phyloP scores from a whole-genome alignment of 2,329 filamentous ascomycete species.

The Claviceps citrina region DNA sequence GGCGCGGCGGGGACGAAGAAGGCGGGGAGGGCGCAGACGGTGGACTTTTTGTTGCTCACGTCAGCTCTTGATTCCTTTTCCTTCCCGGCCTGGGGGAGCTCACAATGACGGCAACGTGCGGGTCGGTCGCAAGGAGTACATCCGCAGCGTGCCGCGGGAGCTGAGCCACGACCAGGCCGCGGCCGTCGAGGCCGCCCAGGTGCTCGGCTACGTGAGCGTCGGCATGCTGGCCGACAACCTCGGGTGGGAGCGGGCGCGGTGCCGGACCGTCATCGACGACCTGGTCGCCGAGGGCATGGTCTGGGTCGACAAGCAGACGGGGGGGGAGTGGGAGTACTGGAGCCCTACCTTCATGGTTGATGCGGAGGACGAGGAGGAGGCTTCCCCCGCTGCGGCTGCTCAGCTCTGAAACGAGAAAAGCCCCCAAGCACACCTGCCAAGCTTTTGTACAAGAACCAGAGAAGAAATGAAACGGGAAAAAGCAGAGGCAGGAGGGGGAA shows the following conservation, averaged over 20 bases:
- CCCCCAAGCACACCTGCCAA: too few species aligned
- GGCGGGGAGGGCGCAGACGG: slow-evolving; percentile 48
- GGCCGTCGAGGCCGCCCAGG: slow-evolving; percentile 78
- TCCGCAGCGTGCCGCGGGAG: slow-evolving; percentile 86
- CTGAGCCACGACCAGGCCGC: slow-evolving; percentile 87
- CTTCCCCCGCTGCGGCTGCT: too few species aligned
- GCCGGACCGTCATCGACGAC: slow-evolving; percentile 83
- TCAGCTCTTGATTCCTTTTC: too few species aligned
- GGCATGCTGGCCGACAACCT: slow-evolving; percentile 81
- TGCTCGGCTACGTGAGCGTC: slow-evolving; percentile 78
- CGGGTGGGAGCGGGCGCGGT: slow-evolving; percentile 67
- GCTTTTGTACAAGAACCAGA: too few species aligned
- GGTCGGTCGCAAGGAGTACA: slow-evolving; percentile 73
- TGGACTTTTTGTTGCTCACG: slow-evolving; percentile 20
- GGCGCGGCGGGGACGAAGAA: slow-evolving; percentile 67
- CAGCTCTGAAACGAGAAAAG: too few species aligned
- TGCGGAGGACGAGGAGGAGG: slow-evolving; percentile 5
- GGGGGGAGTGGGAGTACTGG: slow-evolving; percentile 83
- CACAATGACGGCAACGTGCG: slow-evolving; percentile 68
- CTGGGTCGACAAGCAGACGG: slow-evolving; percentile 77
- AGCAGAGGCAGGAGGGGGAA: too few species aligned
- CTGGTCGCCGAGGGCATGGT: slow-evolving; percentile 76
- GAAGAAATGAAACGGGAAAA: too few species aligned
- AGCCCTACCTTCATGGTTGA: slow-evolving; percentile 58
- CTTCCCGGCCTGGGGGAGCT: too few species aligned